Base-by-base conservation (phyloP, 768 basidiomycete species). In the Kwoniella pini region DNA sequence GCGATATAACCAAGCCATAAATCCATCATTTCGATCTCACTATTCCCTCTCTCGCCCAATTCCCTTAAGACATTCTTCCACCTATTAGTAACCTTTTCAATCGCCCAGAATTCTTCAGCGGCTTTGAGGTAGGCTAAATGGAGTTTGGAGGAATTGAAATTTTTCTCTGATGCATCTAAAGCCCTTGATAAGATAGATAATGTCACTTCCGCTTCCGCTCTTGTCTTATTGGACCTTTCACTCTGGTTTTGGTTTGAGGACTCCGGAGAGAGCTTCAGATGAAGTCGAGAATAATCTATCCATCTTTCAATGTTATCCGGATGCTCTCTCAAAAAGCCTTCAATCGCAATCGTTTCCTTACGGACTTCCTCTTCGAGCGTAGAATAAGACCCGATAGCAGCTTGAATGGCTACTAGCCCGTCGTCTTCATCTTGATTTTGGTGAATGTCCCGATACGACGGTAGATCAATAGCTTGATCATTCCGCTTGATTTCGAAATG, bases 101-200 rank as follows among this genome's bases (percentile, higher is more conserved):
- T 62, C 3, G 73, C 67, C 68, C 77, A 79, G 43, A 80, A 63
- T 10, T 69, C 67, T n/a, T 71, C 71, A 0, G 78, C 79, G 2
- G 74, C 71, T 2, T 62, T 45, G 6, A 81, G 68, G 46, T 76
- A 71, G 0, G 79, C 78, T 4, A 79, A 64, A 44, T 78, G 68
- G 5, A 81, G 68, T 12, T 36, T 45, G 0, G 70, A 50, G 0
- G 74, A 68, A 2, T 19, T 22, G 15, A 51, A 62, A 60, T 79
- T 80, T 0, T 26, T 28, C 0, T 66, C 59, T 3, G 64, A 51
- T 1, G 70, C 67, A 13, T 66, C 44, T 17, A 80, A 67, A 0
- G 80, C 80, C 30, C 71, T 57, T 1, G 70, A 65, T 12, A 81
- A 66, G 30, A 80, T 76, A 3, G 77, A 69, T 9, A 80, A 65